Evolutionary conservation across 495 filamentous ascomycete genomes (phyloP).

Genomic region (Penicillium coffeae): DNA sequence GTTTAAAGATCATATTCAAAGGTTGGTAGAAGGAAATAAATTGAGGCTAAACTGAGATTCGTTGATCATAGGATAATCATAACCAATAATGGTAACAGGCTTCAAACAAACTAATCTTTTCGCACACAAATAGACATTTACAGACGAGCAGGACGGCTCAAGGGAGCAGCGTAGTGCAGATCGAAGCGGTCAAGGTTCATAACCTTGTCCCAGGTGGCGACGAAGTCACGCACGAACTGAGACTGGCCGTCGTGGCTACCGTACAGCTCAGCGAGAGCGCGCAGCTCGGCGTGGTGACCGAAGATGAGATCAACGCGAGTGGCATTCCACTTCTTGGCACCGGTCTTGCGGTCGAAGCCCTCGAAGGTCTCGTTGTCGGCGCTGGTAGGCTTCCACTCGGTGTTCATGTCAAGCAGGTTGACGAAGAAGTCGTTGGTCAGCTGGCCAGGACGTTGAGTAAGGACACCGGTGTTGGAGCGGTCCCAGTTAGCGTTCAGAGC

Average conservation of each 20-base stretch:
- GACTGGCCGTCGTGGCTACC: constrained; percentile 48
- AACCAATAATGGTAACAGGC: neutral
- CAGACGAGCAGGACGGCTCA: constrained; percentile 23
- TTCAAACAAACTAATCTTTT: neutral
- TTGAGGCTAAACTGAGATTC: neutral
- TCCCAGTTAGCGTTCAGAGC: constrained; percentile 63
- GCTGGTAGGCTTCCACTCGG: constrained; percentile 54
- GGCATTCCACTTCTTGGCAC: constrained; percentile 61
- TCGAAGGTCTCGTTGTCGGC: constrained; percentile 52
- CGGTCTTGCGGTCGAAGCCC: constrained; percentile 63
- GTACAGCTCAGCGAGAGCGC: constrained; percentile 65
- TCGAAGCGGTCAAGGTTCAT: constrained; percentile 69
- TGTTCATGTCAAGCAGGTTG: constrained; percentile 65
- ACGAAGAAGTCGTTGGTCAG: constrained; percentile 75
- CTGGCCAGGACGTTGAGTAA: constrained; percentile 59
- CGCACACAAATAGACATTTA: constrained; percentile 6
- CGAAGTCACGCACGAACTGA: constrained; percentile 67
- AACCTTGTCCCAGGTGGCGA: constrained; percentile 67
- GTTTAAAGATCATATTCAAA: too few relatives aligned
- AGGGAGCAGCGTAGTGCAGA: constrained; percentile 22
- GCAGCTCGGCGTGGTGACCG: constrained; percentile 66
- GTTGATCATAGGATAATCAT: neutral
- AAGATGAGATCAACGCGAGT: constrained; percentile 67
- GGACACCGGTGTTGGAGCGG: constrained; percentile 56
- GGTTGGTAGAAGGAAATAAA: neutral